phyloP scores from a whole-genome alignment of 768 basidiomycete genomes.

The Serpula lacrymans region DNA sequence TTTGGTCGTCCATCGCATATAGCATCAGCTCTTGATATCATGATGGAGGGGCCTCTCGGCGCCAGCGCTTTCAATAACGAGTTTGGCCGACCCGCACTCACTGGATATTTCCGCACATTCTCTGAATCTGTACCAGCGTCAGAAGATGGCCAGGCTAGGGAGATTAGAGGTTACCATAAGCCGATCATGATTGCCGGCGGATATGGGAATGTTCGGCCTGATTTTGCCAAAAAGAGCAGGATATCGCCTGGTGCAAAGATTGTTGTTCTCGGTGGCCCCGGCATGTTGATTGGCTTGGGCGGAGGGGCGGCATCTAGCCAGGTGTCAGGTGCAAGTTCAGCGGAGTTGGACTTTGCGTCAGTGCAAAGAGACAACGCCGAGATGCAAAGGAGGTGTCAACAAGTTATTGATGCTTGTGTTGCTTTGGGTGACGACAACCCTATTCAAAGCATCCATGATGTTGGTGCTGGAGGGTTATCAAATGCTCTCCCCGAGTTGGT shows the following conservation, averaged over 20 bases:
- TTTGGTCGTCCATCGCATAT: slow-evolving; percentile 90
- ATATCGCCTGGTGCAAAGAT: slow-evolving; percentile 84
- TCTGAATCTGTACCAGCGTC: slow-evolving; percentile 66
- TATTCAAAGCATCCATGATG: slow-evolving; percentile 96
- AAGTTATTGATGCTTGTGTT: slow-evolving; percentile 93
- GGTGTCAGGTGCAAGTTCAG: slow-evolving; percentile 84
- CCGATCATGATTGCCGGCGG: slow-evolving; percentile 99
- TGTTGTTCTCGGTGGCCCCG: slow-evolving; percentile 92
- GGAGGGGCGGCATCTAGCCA: slow-evolving; percentile 97
- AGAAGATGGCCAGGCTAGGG: slow-evolving; percentile 42
- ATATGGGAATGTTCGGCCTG: slow-evolving; percentile 86
- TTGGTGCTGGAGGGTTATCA: slow-evolving; percentile 94
- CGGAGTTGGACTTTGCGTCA: slow-evolving; percentile 94
- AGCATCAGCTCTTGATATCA: slow-evolving; percentile 91
- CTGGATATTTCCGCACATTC: slow-evolving; percentile 96
- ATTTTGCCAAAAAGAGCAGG: slow-evolving; percentile 73
- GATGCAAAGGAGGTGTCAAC: slow-evolving; percentile 96
- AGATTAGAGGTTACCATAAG: slow-evolving; percentile 96
- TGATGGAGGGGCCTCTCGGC: slow-evolving; percentile 94
- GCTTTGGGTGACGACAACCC: slow-evolving; percentile 59
- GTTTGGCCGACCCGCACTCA: slow-evolving; percentile 89
- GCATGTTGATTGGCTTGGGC: slow-evolving; percentile 93
- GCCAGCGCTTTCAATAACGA: slow-evolving; percentile 98
- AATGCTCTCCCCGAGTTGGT: slow-evolving; percentile 97
- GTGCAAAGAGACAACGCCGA: slow-evolving; percentile 98